Conservation (phyloP, 441 rosid species). For the Eugenia klotzschiana region DNA sequence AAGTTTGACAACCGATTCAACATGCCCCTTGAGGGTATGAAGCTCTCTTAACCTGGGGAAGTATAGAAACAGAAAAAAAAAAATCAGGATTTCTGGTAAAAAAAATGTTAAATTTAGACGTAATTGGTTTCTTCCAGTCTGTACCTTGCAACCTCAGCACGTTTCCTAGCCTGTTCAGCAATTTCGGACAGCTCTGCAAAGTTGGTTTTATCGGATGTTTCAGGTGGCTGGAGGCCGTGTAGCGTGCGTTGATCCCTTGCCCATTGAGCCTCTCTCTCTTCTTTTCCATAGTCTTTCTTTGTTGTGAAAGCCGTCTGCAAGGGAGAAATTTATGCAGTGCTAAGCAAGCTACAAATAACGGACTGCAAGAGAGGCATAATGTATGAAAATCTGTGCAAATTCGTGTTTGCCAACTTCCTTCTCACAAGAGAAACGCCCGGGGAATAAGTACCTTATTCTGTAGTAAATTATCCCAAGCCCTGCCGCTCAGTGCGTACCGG, state of each 20-base stretch:
- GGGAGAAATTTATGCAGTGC: not conserved
- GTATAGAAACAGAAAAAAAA: not conserved
- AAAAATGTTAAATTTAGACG: not conserved
- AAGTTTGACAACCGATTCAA: constrained; percentile 63
- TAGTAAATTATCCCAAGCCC: constrained; percentile 46
- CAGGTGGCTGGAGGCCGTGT: constrained; percentile 47
- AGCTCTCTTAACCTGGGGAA: constrained; percentile 45
- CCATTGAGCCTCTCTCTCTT: constrained; percentile 66
- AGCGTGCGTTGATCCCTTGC: constrained; percentile 60
- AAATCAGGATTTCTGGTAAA: not conserved
- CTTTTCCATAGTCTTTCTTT: constrained; percentile 58
- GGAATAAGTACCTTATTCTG: constrained; percentile 29
- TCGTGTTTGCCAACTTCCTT: not conserved
- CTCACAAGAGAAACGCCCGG: not conserved
- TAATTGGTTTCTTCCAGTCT: not conserved
- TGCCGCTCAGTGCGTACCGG: constrained; percentile 34
- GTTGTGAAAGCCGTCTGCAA: constrained; percentile 58
- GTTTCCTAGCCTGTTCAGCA: constrained; percentile 53
- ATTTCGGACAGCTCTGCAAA: constrained; percentile 42
- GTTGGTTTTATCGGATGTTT: constrained; percentile 24
- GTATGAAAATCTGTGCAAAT: not conserved
- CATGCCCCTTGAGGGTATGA: constrained; percentile 61
- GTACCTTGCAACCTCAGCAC: constrained; percentile 61
- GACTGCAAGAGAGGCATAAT: not conserved
- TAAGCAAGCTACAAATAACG: not conserved